Percentiles rank a stretch among this genome's conserved stretches.
Conservation (phyloP, 495 filamentous ascomycete species). For the Stereocaulon alpinum region DNA sequence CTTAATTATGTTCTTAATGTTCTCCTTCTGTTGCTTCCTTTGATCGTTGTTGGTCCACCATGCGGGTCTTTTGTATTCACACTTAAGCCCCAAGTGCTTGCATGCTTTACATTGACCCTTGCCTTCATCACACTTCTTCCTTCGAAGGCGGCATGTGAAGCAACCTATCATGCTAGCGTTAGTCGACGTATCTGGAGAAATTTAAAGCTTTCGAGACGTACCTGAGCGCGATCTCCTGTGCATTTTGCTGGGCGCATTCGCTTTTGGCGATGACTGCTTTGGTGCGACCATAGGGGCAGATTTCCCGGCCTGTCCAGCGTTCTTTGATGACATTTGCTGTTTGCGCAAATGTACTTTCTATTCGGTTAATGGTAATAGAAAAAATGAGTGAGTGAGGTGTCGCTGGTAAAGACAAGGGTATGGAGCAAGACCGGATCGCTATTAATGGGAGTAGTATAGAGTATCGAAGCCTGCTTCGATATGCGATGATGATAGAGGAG, state of each 20-base stretch:
- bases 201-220: constrained; percentile 33
- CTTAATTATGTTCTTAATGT: constrained; percentile 95
- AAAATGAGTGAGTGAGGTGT: neutral
- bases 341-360: neutral
- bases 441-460: constrained; percentile 18
- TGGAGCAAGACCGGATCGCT: constrained; percentile 24
- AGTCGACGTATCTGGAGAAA: neutral
- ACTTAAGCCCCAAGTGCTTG: constrained; percentile 72
- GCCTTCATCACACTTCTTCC: constrained; percentile 97
- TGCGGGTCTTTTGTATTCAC: constrained; percentile 91
- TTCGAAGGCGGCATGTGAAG: constrained; percentile 87
- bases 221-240: constrained; percentile 91
- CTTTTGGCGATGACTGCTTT: constrained; percentile 37
- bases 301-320: constrained; percentile 23
- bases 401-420: neutral
- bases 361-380: neutral
- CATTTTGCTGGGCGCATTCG: constrained; percentile 62
- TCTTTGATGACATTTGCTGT: constrained; percentile 26
- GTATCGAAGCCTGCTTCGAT: constrained; percentile 29
- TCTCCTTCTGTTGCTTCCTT: constrained; percentile 78
- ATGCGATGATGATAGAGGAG: constrained; percentile 15
- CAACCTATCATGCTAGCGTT: constrained; percentile 52
- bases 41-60: constrained; percentile 95
- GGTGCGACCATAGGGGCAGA: constrained; percentile 33
- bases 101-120: constrained; percentile 80